Percentiles rank a stretch among this genome's conserved stretches.
phyloP scores from a whole-genome alignment of 73 alveolate species.

The Tetrahymena elliotti region DNA sequence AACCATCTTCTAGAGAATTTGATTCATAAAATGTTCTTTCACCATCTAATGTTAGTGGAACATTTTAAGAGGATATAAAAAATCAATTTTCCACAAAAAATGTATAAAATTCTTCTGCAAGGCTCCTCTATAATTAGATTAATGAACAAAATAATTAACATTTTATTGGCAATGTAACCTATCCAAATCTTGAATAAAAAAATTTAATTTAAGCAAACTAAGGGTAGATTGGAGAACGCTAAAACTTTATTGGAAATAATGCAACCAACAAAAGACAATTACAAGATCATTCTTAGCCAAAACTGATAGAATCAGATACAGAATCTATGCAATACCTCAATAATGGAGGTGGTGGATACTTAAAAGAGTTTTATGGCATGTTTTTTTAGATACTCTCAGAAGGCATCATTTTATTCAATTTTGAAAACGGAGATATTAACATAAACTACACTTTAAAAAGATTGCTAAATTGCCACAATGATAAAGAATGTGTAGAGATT shows the following conservation, averaged over 20 bases:
- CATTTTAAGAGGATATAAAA: neutral
- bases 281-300: neutral
- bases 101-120: neutral
- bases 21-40: neutral
- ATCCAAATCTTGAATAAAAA: neutral
- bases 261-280: neutral
- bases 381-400: neutral
- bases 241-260: neutral
- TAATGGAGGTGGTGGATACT: neutral
- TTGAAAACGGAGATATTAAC: neutral
- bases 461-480: neutral
- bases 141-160: neutral
- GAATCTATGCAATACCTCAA: neutral
- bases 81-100: neutral
- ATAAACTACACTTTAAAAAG: neutral
- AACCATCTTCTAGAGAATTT: neutral
- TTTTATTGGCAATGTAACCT: neutral
- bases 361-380: neutral
- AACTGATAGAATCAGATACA: neutral
- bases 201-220: neutral
- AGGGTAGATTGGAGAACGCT: neutral
- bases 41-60: neutral
- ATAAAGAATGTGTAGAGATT: neutral
- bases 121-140: neutral
- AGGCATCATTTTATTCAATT: neutral